Evolutionary conservation across 768 basidiomycete genomes (phyloP).

Genomic region (Leccinum uliginosum): DNA sequence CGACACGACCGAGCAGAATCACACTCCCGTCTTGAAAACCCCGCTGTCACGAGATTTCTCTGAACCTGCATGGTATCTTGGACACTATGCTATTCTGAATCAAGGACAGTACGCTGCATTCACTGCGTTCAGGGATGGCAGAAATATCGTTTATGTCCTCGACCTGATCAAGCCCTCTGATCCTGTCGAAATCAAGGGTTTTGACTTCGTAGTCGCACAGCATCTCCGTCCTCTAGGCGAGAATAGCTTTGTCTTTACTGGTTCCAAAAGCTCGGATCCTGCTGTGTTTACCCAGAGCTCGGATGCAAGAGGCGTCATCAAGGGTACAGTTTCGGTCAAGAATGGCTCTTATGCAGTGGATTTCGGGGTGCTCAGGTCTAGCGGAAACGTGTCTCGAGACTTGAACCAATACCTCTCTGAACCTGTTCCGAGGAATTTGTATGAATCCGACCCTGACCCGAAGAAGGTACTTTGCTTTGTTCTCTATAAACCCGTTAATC

Average conservation of each 20-base stretch:
- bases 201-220: conserved; percentile 11
- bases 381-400: conserved; percentile 8
- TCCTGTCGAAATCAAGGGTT: neutral
- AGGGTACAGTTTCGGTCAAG: neutral
- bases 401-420: conserved; percentile 9
- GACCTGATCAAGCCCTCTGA: conserved; percentile 11
- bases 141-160: conserved; percentile 32
- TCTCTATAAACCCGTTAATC: conserved; percentile 61
- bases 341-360: neutral
- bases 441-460: neutral
- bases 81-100: conserved; percentile 21
- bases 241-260: neutral
- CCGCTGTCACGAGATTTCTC: conserved; percentile 23
- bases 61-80: conserved; percentile 15
- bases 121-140: conserved; percentile 28
- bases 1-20: conserved; percentile 25
- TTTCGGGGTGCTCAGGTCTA: conserved; percentile 6
- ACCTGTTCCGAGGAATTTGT: conserved; percentile 4
- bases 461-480: conserved; percentile 44
- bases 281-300: no score
- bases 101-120: conserved; percentile 23
- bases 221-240: conserved; percentile 1
- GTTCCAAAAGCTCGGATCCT: neutral
- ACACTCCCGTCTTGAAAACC: conserved; percentile 23
- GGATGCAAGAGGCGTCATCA: neutral